These are phyloP conservation scores for Pulveroboletus sp. DNA, from an alignment of 768 basidiomycete species.

Conservation along the genomic window DNA sequence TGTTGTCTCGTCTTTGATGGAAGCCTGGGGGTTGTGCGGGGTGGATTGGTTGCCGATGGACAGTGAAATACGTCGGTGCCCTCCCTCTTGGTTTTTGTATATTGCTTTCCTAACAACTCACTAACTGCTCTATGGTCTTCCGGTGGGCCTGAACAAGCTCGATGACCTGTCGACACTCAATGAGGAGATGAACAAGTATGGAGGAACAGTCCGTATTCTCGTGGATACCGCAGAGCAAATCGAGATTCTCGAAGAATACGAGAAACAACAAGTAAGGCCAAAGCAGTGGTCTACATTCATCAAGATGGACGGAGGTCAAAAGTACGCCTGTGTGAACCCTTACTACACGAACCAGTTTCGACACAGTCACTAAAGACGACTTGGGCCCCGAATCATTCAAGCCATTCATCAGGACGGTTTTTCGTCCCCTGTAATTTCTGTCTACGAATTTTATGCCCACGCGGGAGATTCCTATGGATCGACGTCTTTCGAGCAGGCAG, in stretches of 20 bases:
- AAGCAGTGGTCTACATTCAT: constrained; percentile 73
- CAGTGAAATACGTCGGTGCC: constrained; percentile 68
- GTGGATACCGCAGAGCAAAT: constrained; percentile 77
- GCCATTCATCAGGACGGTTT: constrained; percentile 46
- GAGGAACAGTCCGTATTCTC: constrained; percentile 61
- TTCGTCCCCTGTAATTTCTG: constrained; percentile 48
- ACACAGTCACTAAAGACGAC: constrained; percentile 47
- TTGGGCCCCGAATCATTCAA: constrained; percentile 53
- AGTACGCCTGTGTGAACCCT: constrained; percentile 42
- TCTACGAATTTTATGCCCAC: constrained; percentile 86
- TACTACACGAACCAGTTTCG: neutral
- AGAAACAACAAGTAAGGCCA: constrained; percentile 35
- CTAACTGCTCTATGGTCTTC: constrained; percentile 80
- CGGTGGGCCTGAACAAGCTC: constrained; percentile 65
- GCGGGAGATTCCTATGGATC: constrained; percentile 76
- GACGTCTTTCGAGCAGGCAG: constrained; percentile 59
- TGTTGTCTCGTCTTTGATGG: constrained; percentile 78
- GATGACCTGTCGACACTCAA: constrained; percentile 60
- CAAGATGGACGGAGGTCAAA: constrained; percentile 73
- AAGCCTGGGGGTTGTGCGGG: constrained; percentile 69
- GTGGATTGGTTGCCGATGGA: constrained; percentile 64
- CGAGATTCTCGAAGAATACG: constrained; percentile 56
- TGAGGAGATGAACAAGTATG: constrained; percentile 48
- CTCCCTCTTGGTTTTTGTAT: neutral
- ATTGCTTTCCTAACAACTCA: constrained; percentile 3